These are phyloP conservation scores for Suillus brevipes DNA, from an alignment of 768 basidiomycete species.

Conservation along the genomic window DNA sequence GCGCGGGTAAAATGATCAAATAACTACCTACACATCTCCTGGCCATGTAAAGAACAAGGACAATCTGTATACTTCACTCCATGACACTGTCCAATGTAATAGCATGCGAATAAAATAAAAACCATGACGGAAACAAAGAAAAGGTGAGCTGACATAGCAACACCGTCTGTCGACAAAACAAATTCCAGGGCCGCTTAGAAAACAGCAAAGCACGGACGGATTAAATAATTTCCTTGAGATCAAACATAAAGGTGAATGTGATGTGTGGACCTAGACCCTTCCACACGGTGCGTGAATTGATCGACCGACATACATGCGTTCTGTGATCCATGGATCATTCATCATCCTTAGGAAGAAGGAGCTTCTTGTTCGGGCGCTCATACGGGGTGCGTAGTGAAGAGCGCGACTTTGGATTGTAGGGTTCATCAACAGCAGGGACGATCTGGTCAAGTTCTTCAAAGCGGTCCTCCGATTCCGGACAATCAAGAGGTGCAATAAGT, in stretches of 20 bases:
- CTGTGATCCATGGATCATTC: background rate
- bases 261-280: too few species aligned
- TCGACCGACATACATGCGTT: background rate
- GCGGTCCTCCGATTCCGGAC: background rate
- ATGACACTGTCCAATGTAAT: background rate
- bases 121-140: background rate
- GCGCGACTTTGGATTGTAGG: background rate
- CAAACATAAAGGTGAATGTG: background rate
- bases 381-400: background rate
- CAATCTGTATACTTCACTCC: background rate
- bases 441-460: conserved; percentile 5
- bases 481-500: conserved; percentile 19
- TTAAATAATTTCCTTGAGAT: background rate
- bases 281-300: background rate
- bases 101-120: background rate
- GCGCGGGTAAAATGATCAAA: background rate
- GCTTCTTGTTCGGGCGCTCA: background rate
- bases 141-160: background rate
- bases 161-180: background rate
- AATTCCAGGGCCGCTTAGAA: background rate
- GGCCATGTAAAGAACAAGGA: background rate
- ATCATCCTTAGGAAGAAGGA: conserved; percentile 2
- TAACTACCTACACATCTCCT: background rate
- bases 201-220: background rate
- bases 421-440: background rate